Evolutionary conservation across 1,139 yeast genomes (phyloP), one percentile per base, ranked within the genome.

Genomic region (Candida glucosophila): DNA sequence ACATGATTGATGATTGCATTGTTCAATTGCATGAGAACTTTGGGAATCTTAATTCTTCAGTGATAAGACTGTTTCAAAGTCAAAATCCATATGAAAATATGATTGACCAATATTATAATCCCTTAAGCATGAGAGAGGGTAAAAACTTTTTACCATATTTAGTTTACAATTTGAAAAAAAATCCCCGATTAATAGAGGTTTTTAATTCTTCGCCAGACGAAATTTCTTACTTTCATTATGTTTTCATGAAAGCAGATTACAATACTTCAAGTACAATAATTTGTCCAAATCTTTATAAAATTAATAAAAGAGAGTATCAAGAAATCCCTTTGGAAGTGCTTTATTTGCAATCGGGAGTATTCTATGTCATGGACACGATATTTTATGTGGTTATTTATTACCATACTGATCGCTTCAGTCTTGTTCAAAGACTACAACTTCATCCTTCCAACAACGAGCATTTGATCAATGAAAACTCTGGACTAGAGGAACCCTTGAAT

Each of bases 181-280:
- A 55, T 29, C 58, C 58, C 2, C 56, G 52, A 23, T 47, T 62
- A 17, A 35, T 61, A 6, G 38, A 43, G 15, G 49, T 57, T 2
- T 61, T 62, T 41, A 62, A 62, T 35, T 53, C 63, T 6, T 56
- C 62, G 29, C 69, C 69, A 0, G 69, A 62, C 31, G 68, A 62
- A 38, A 60, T 65, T 5, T 61, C 67, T 2, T 51, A 34, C 31
- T 44, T 56, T 33, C 67, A 60, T 30, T 45, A 48, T 15, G 45
- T 54, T 48, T 58, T 56, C 29, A 29, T 43, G 29, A 43, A 32
- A 22, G 32, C 47, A 22, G 34, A 39, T 9, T 27, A 33, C 5
- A 31, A 36, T 1, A 26, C 29, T 5, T 46, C 62, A 3, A 23
- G 41, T 6, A 32, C 28, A 6, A 49, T 47, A 14, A 53, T 62